Evolutionary conservation across 805 yeast genomes (phyloP), one percentile per base, ranked within the genome.

Genomic region (Zygosaccharomyces pseudorouxii): DNA sequence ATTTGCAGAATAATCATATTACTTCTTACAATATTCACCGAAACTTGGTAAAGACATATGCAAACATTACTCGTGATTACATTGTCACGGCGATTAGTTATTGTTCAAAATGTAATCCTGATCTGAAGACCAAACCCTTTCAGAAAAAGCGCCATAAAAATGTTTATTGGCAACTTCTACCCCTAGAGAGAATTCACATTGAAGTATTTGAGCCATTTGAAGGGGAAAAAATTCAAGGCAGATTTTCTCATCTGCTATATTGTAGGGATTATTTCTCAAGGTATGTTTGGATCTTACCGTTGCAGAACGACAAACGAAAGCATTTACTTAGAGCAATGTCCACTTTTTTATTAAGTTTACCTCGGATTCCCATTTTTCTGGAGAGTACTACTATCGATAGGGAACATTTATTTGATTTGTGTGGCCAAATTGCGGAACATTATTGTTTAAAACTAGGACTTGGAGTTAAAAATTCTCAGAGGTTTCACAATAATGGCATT

Each of bases 61-160:
- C 65, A 6, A 67, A 66, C 44, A 52, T 59, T 20, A 58, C 67
- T 3, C 50, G 60, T 19, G 58, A 51, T 7, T 49, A 56, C 16
- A 50, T 53, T 20, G 46, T 46, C 6, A 48, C 54, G 29, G 53
- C 59, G 1, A 23, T 58, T 3, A 51, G 59, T 35, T 62, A 54
- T 45, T 67, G 71, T 51, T 59, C 68, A 1, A 47, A 49, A 14
- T 65, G 69, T 46, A 64, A 63, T 45, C 55, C 61, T 25, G 51
- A 49, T 16, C 44, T 46, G 44, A 38, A 47, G 18, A 33, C 49
- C 18, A 42, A 33, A 10, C 54, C 55, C 18, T 35, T 51, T 7
- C 50, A 51, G 30, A 56, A 57, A 42, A 42, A 25, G 25, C 51
- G 50, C 20, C 55, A 51, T 37, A 43, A 47, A 7, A 55, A 58